Evolutionary conservation across 208 protist genomes (phyloP).

Genomic region (Crithidia bombi): DNA sequence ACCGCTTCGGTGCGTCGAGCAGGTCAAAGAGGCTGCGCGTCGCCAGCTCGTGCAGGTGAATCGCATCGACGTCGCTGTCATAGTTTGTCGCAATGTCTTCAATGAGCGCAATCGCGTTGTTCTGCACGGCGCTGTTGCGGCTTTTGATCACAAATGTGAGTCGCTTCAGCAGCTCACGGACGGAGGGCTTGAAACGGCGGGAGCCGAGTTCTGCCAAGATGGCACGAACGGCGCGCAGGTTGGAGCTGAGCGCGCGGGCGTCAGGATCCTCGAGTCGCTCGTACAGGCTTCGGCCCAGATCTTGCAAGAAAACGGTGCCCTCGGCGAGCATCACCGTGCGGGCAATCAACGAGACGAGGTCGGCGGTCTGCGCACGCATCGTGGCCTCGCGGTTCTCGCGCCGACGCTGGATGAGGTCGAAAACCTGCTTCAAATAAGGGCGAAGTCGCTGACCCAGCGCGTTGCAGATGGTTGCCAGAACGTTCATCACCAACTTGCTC

Average conservation of each 20-base stretch:
- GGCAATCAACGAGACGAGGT: conserved; percentile 96
- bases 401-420: conserved; percentile 96
- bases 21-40: conserved; percentile 99
- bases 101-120: conserved; percentile 98
- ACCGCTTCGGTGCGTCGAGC: conserved; percentile 98
- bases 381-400: conserved; percentile 95
- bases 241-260: conserved; percentile 96
- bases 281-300: conserved; percentile 97
- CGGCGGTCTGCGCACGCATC: conserved; percentile 96
- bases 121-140: conserved; percentile 97
- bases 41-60: conserved; percentile 96
- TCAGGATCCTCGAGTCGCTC: conserved; percentile 98
- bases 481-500: conserved; percentile 86
- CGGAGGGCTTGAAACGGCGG: conserved; percentile 95
- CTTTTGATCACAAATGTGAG: conserved; percentile 99
- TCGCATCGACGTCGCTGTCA: conserved; percentile 80
- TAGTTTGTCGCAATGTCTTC: conserved; percentile 95
- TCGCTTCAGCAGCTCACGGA: conserved; percentile 97
- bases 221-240: conserved; percentile 96
- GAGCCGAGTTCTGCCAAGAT: conserved; percentile 98
- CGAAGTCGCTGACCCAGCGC: conserved; percentile 92
- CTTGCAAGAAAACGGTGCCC: conserved; percentile 93
- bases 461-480: conserved; percentile 96
- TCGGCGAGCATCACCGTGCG: conserved; percentile 94
- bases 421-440: conserved; percentile 96